These are phyloP conservation scores for Arabidopsis hybrid DNA, from an alignment of 441 rosid genomes.

Conservation along the genomic window DNA sequence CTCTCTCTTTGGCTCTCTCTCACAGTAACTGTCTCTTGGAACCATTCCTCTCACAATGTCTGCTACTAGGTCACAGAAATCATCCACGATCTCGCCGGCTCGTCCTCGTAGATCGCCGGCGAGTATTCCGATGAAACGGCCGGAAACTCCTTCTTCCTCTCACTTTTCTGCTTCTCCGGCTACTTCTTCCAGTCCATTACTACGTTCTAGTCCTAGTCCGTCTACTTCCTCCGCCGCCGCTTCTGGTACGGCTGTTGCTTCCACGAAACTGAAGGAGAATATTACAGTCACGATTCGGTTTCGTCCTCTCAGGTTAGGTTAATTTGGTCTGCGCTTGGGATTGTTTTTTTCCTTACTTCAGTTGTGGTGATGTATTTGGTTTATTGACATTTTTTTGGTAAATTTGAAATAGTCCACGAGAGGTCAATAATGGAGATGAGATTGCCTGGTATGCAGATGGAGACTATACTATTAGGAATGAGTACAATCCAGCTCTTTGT, in stretches of 20 bases:
- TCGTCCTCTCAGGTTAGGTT: slow-evolving; percentile 83
- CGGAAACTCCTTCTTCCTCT: slow-evolving; percentile 61
- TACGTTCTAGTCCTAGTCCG: slow-evolving; percentile 47
- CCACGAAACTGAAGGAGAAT: slow-evolving; percentile 71
- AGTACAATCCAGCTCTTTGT: slow-evolving; percentile 73
- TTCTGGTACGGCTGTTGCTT: slow-evolving; percentile 23
- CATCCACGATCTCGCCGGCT: slow-evolving; percentile 76
- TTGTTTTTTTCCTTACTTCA: neutral
- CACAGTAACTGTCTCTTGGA: slow-evolving; percentile 11
- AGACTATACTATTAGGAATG: slow-evolving; percentile 76
- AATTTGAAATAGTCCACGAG: slow-evolving; percentile 62
- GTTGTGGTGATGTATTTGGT: neutral
- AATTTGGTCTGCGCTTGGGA: neutral
- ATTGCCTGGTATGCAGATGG: slow-evolving; percentile 96
- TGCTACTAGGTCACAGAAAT: slow-evolving; percentile 60
- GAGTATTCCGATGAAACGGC: slow-evolving; percentile 51
- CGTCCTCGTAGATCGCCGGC: slow-evolving; percentile 77
- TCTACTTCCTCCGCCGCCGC: slow-evolving; percentile 44
- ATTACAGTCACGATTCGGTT: slow-evolving; percentile 91
- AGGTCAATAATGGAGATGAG: slow-evolving; percentile 88
- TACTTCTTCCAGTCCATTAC: slow-evolving; percentile 44
- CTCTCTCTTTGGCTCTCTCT: slow-evolving; percentile 12
- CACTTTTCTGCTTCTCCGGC: slow-evolving; percentile 57
- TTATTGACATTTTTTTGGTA: slow-evolving; percentile 19
- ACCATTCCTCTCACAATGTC: slow-evolving; percentile 47